A percentile compares a stretch with the other conserved stretches of the same genome.
phyloP scores from a whole-genome alignment of 1,139 yeast species.

The Geotrichum aggregatum region DNA sequence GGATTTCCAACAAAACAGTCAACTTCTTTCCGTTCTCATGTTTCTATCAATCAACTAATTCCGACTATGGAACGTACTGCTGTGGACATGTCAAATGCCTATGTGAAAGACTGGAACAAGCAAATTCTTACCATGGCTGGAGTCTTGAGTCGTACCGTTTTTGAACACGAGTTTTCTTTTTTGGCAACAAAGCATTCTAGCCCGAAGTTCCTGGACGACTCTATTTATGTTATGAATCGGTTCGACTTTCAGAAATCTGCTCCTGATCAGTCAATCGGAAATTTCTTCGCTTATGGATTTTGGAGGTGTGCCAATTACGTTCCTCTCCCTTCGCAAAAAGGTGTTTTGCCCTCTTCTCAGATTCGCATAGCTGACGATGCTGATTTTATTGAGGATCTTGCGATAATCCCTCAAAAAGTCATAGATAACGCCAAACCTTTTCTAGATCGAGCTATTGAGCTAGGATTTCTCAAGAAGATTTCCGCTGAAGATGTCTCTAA shows the following conservation, averaged over 20 bases:
- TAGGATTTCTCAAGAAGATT: constrained; percentile 30
- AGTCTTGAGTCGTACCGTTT: constrained; percentile 38
- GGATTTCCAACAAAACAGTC: constrained; percentile 46
- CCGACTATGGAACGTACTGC: constrained; percentile 47
- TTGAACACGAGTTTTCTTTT: constrained; percentile 37
- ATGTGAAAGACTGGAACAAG: constrained; percentile 43
- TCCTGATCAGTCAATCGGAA: constrained; percentile 40
- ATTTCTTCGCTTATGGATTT: constrained; percentile 37
- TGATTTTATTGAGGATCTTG: constrained; percentile 33
- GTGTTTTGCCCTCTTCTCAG: constrained; percentile 35
- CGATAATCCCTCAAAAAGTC: constrained; percentile 34
- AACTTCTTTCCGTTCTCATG: constrained; percentile 40
- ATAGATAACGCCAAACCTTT: constrained; percentile 30
- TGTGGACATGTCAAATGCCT: constrained; percentile 42
- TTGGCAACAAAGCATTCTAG: constrained; percentile 13
- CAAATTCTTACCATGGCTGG: constrained; percentile 43
- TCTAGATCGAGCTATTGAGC: constrained; percentile 30
- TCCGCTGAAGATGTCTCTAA: constrained; percentile 31
- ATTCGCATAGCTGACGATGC: constrained; percentile 35
- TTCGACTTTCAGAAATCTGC: constrained; percentile 38
- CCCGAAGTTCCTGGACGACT: constrained; percentile 24
- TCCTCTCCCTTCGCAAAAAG: constrained; percentile 37
- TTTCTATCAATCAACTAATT: constrained; percentile 41
- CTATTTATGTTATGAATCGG: constrained; percentile 33
- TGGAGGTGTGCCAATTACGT: constrained; percentile 34